A percentile compares a stretch with the other conserved stretches of the same genome.
Evolutionary conservation across 164 flowering plant species (phyloP).

Genomic region (Litsea cubeba): DNA sequence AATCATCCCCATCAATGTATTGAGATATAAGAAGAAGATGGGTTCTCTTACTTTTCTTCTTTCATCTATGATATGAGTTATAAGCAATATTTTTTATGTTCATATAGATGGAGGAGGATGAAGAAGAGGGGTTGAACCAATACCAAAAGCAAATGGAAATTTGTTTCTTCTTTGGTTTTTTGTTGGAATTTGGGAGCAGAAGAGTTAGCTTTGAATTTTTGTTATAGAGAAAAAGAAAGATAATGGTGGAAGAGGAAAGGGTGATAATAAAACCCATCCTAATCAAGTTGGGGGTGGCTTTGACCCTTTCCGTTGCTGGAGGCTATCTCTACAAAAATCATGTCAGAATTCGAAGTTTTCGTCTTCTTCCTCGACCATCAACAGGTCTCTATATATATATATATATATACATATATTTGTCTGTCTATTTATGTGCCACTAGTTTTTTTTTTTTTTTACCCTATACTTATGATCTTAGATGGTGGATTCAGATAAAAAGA

Average conservation of each 20-base stretch:
- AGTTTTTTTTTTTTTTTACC: not conserved
- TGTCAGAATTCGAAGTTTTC: conserved; percentile 16
- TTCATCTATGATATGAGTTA: too few species aligned
- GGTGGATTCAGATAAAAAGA: not conserved
- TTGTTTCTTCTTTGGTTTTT: too few species aligned
- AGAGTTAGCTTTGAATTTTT: too few species aligned
- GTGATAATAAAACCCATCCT: conserved; percentile 38
- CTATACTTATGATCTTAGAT: not conserved
- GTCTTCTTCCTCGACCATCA: conserved; percentile 28
- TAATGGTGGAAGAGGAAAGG: not conserved
- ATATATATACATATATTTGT: too few species aligned
- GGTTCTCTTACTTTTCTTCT: too few species aligned
- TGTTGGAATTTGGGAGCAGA: too few species aligned
- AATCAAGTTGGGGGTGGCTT: conserved; percentile 66
- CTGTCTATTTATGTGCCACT: not conserved
- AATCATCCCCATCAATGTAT: too few species aligned
- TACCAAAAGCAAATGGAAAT: too few species aligned
- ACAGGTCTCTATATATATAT: conserved; percentile 26
- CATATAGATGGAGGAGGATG: too few species aligned
- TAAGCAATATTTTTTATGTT: too few species aligned
- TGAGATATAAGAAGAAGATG: too few species aligned
- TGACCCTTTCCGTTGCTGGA: conserved; percentile 60
- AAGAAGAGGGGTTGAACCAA: too few species aligned
- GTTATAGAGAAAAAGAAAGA: not conserved
- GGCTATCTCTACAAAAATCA: conserved; percentile 47